Conservation (phyloP, 202 grass and related monocot genomes). For the Setaria viridis region DNA sequence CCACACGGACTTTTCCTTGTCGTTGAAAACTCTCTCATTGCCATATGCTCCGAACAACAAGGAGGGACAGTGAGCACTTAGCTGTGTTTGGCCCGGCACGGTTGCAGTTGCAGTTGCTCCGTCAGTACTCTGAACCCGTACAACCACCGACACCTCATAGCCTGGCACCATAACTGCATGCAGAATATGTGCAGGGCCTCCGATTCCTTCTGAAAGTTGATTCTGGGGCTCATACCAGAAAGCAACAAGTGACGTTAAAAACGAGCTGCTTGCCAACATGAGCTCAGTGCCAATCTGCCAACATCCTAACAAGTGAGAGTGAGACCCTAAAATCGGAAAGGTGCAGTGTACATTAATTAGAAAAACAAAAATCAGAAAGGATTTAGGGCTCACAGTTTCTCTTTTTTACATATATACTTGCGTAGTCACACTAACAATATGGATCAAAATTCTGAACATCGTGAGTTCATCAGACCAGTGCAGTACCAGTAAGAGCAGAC, state of each 20-base stretch:
- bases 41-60: no score
- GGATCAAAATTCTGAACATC: slow-evolving; percentile 7
- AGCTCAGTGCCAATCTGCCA: slow-evolving; percentile 17
- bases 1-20: no score
- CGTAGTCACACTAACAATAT: background rate
- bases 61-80: no score
- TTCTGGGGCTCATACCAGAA: slow-evolving; percentile 15
- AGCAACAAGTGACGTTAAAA: background rate
- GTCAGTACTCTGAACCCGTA: background rate
- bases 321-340: no score
- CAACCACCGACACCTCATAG: slow-evolving; percentile 28
- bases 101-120: background rate
- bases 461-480: background rate
- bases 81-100: slow-evolving; percentile 31
- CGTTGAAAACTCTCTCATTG: no score
- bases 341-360: no score
- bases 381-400: no score
- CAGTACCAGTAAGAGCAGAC: background rate
- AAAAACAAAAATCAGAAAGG: background rate
- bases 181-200: background rate
- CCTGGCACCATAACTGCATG: background rate
- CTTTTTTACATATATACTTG: no score
- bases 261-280: background rate
- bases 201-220: slow-evolving; percentile 5
- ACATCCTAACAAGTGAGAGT: background rate